Evolutionary conservation across 306 rosid genomes (phyloP).

Genomic region (Erythrophleum fordii): DNA sequence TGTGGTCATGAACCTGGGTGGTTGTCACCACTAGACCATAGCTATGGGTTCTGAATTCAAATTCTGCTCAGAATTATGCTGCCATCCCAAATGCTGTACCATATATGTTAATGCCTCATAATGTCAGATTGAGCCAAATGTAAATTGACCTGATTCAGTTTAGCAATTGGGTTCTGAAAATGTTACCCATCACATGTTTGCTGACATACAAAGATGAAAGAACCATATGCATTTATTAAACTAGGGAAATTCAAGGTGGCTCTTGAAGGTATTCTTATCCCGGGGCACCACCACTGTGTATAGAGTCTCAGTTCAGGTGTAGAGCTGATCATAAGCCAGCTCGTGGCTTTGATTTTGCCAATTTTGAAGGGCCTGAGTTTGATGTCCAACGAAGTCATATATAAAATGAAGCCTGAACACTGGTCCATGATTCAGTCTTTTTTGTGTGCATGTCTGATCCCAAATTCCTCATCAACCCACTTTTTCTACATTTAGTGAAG

Average conservation of each 20-base stretch:
- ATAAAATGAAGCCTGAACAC: background rate
- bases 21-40: background rate
- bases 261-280: conserved; percentile 21
- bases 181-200: conserved; percentile 9
- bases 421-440: background rate
- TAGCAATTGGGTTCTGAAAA: conserved; percentile 15
- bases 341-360: background rate
- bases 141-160: conserved; percentile 19
- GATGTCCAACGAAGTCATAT: background rate
- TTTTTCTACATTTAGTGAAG: conserved; percentile 16
- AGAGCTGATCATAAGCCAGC: background rate
- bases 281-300: conserved; percentile 1
- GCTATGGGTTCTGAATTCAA: background rate
- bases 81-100: background rate
- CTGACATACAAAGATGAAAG: background rate
- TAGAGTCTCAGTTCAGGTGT: background rate
- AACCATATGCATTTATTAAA: conserved; percentile 19
- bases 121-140: conserved; percentile 19
- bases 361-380: background rate
- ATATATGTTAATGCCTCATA: background rate
- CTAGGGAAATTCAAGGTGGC: conserved; percentile 18
- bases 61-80: background rate
- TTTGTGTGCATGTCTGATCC: background rate
- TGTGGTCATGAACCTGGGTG: no score
- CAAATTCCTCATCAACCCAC: background rate